A percentile compares a stretch with the other conserved stretches of the same genome.
phyloP scores from a whole-genome alignment of 1,139 yeast species.

The Yamadazyma taylorii region DNA sequence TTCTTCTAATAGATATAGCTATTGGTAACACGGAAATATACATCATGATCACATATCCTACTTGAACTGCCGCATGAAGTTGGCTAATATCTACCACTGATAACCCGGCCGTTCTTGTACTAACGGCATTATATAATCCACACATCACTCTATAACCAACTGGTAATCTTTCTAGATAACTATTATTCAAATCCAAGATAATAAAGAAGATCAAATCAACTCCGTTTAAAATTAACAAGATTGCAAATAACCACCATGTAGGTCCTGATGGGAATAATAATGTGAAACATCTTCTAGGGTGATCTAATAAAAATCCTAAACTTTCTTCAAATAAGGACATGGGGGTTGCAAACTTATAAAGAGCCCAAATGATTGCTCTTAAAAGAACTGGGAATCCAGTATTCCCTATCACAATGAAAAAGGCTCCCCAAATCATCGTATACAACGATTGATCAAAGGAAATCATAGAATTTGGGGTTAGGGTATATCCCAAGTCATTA shows the following conservation, averaged over 20 bases:
- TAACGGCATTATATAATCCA: slow-evolving; percentile 87
- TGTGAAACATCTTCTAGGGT: slow-evolving; percentile 96
- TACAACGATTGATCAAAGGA: slow-evolving; percentile 64
- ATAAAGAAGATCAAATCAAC: slow-evolving; percentile 80
- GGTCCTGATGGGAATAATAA: slow-evolving; percentile 87
- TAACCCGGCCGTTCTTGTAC: slow-evolving; percentile 95
- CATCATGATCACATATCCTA: slow-evolving; percentile 95
- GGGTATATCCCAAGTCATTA: slow-evolving; percentile 79
- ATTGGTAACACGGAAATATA: slow-evolving; percentile 93
- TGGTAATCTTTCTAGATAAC: slow-evolving; percentile 49
- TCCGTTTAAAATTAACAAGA: slow-evolving; percentile 68
- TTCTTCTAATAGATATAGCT: slow-evolving; percentile 93
- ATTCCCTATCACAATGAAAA: slow-evolving; percentile 84
- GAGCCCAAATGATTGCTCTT: slow-evolving; percentile 77
- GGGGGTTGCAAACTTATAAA: slow-evolving; percentile 67
- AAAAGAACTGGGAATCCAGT: slow-evolving; percentile 88
- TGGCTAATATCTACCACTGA: slow-evolving; percentile 64
- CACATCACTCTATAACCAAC: slow-evolving; percentile 70
- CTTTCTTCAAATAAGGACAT: slow-evolving; percentile 70
- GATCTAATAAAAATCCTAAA: slow-evolving; percentile 82
- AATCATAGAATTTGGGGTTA: slow-evolving; percentile 77
- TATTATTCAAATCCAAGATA: slow-evolving; percentile 65
- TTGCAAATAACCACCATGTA: slow-evolving; percentile 89
- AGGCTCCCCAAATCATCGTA: slow-evolving; percentile 58
- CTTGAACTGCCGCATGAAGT: slow-evolving; percentile 89